A percentile compares a stretch with the other conserved stretches of the same genome.
phyloP scores from a whole-genome alignment of 2,329 filamentous ascomycete genomes.

The Fusarium oxysporum region DNA sequence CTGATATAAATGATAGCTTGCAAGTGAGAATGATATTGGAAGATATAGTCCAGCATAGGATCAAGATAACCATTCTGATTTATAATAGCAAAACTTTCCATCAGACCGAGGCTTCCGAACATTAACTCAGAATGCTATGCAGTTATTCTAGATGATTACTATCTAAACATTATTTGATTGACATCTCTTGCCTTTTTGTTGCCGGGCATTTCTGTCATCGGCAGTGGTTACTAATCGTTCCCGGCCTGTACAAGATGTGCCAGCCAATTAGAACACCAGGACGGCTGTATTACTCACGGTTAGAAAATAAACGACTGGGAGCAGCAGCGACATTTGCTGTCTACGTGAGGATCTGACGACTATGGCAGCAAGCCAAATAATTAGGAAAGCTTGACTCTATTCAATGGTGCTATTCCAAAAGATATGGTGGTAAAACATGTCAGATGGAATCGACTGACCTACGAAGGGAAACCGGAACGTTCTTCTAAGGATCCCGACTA shows the following conservation, averaged over 20 bases:
- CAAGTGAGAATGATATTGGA: background rate
- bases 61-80: background rate
- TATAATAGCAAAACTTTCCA: background rate
- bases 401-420: rapidly evolving
- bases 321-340: background rate
- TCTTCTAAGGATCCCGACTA: background rate
- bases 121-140: rapidly evolving
- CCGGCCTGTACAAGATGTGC: rapidly evolving
- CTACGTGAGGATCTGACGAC: rapidly evolving
- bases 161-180: rapidly evolving
- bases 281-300: rapidly evolving
- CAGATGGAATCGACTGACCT: no score
- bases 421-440: background rate
- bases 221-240: background rate
- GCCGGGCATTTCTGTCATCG: background rate
- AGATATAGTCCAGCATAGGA: background rate
- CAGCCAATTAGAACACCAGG: background rate
- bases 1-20: no score
- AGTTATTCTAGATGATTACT: background rate
- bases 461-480: background rate
- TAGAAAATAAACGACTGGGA: rapidly evolving
- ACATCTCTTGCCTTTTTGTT: background rate
- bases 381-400: rapidly evolving
- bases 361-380: background rate
- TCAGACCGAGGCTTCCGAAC: rapidly evolving